Evolutionary conservation across 345 rosid genomes (phyloP), one percentile per base, ranked within the genome.

Genomic region (Iberis pinnata): DNA sequence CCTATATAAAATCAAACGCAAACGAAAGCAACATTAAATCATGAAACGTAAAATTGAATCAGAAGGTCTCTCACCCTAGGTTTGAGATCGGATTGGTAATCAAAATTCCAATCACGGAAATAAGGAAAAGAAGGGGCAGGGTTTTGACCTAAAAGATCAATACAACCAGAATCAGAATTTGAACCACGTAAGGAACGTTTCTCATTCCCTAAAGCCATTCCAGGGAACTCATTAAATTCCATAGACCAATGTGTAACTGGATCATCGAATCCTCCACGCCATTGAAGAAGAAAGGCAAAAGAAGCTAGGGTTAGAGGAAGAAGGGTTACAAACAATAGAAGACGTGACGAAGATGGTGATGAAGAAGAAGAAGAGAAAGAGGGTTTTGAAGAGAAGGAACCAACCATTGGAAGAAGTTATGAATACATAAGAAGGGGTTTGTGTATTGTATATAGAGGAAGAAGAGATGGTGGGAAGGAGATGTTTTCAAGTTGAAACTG

Each of bases 201-300:
- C 10, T 76, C 61, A 18, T 33, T 53, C 39, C 7, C 4, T 27
- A 48, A 0, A 14, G 36, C 68, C 84, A 80, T 81, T 55, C 89
- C 89, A 18, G 98, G 89, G 63, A 88, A 83, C 48, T 65, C 67
- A 33, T 45, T 77, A 59, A 48, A 64, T 57, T 80, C 61, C 40
- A 37, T 18, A 8, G 68, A 63, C 68, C 63, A 68, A 15, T 42
- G 63, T 14, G 78, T 18, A 39, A 72, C 36, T 12, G 89, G 77
- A 71, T 80, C 82, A 16, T 74, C 49, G 35, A 73, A 43, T 0
- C 78, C 95, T 7, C 83, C 89, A 1, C 81, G 78, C 89, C 89
- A 85, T 75, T 82, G 95, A 10, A 82, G 80, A 46, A 80, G 11
- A 15, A 82, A 85, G n/a, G 89, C 84, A 39, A 85, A 72, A 33